phyloP scores from a whole-genome alignment of 139 green algal genomes.

The Chlorella sp. region DNA sequence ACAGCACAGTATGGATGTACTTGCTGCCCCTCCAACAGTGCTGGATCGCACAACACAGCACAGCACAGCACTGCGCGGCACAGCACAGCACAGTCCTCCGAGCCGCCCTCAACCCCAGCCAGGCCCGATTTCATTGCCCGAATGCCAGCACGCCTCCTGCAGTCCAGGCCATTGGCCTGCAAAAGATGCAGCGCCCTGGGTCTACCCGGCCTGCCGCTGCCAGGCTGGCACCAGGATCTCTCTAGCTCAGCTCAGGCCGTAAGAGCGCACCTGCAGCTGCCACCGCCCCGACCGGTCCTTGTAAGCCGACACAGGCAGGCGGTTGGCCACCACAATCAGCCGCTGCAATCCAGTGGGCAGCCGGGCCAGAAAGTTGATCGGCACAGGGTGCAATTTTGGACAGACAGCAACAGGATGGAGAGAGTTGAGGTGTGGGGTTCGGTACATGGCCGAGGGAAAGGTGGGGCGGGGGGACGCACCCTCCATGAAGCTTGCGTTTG shows the following conservation, averaged over 20 bases:
- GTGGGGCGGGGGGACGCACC: no score
- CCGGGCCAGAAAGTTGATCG: not conserved
- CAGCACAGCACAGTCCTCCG: no score
- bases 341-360: conserved; percentile 51
- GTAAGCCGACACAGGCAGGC: conserved; percentile 91
- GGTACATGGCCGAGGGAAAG: no score
- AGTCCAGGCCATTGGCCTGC: not conserved
- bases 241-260: not conserved
- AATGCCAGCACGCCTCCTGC: not conserved
- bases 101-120: not conserved
- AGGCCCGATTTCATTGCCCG: not conserved
- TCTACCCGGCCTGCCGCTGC: not conserved
- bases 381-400: not conserved
- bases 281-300: conserved; percentile 77
- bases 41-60: not conserved
- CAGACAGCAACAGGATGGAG: not conserved
- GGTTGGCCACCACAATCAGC: conserved; percentile 96
- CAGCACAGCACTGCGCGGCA: no score
- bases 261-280: conserved; percentile 74
- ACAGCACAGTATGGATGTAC: no score
- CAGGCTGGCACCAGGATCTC: not conserved
- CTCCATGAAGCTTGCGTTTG: no score
- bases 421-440: not conserved
- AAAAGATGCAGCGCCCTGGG: not conserved
- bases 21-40: no score